Conservation (phyloP, 768 basidiomycete genomes). For the Psilocybe cubensis region DNA sequence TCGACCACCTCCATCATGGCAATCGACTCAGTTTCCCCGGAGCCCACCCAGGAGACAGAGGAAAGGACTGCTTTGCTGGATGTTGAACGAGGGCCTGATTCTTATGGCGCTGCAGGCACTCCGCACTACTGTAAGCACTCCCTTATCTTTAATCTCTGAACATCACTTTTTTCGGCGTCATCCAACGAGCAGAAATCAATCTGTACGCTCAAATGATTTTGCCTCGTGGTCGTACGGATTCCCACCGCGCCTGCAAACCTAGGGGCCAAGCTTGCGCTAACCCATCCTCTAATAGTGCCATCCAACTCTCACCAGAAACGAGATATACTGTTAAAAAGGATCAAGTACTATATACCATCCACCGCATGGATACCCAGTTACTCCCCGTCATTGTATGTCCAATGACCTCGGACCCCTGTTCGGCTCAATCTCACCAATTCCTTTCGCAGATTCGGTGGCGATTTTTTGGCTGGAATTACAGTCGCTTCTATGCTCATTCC, state of each 20-base stretch:
- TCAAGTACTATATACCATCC: conserved; percentile 80
- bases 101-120: conserved; percentile 30
- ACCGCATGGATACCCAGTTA: conserved; percentile 83
- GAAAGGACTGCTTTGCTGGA: conserved; percentile 41
- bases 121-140: conserved; percentile 24
- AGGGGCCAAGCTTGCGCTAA: neutral
- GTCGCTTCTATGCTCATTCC: conserved; percentile 86
- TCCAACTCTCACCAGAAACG: conserved; percentile 15
- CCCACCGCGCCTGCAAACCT: too few species aligned
- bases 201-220: too few species aligned
- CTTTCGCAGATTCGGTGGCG: conserved; percentile 43
- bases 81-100: conserved; percentile 21
- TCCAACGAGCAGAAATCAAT: neutral
- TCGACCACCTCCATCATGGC: conserved; percentile 39
- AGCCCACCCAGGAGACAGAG: conserved; percentile 19
- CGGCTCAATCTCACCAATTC: neutral
- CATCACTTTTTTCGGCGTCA: neutral
- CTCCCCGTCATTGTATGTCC: conserved; percentile 62
- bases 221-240: too few species aligned
- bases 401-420: conserved; percentile 1
- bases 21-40: conserved; percentile 31
- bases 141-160: neutral
- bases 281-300: neutral
- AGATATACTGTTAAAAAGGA: conserved; percentile 45
- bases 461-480: conserved; percentile 85